Base-by-base conservation (phyloP, 208 protist genomes). In the Strigomonas galati region DNA sequence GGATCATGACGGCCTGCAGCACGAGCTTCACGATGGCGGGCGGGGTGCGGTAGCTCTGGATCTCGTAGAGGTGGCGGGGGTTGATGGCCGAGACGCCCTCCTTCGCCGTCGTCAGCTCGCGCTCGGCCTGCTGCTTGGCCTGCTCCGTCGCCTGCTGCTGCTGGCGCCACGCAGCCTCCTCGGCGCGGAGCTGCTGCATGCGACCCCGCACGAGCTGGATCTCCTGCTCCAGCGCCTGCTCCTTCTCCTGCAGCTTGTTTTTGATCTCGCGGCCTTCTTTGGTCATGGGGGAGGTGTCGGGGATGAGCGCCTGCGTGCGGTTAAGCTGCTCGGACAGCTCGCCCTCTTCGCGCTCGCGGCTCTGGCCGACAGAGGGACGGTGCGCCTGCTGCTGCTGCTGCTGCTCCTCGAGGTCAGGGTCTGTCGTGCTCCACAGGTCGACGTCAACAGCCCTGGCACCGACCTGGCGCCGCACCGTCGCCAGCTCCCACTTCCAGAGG, bases 21-120 rank as follows among this genome's bases (percentile, higher is more conserved):
- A 92, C 85, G n/a, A 70, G 69, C 72, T 83, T 79, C 55, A 92
- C 85, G 21, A 81, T 78, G 6, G 62, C 64, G 14, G 85, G 82
- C n/a, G 85, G 85, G 7, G 76, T 77, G 24, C 85, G 81, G 54
- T 92, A 92, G 35, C 76, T 78, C 43, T 84, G 75, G 12, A 92
- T 78, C 70, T 92, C 85, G 7, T 67, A 62, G 44, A 87, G 65
- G 46, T 84, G 54, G 2, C 68, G 61, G 2, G 53, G 51, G 51
- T 92, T 78, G 44, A 92, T 79, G 26, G 71, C 32, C 59, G 81
- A 55, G 10, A 92, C 74, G 24, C 73, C 75, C 30, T 74, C 59
- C 44, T 77, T 73, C 19, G 76, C 85, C 24, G 67, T 63, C 7
- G 66, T 54, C 24, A 92, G 73, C 44, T 87, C 69, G 27, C n/a